Evolutionary conservation across 352 stramenopile species (phyloP), one percentile per base, ranked within the genome.

Genomic region (Phytopythium mirpurense): DNA sequence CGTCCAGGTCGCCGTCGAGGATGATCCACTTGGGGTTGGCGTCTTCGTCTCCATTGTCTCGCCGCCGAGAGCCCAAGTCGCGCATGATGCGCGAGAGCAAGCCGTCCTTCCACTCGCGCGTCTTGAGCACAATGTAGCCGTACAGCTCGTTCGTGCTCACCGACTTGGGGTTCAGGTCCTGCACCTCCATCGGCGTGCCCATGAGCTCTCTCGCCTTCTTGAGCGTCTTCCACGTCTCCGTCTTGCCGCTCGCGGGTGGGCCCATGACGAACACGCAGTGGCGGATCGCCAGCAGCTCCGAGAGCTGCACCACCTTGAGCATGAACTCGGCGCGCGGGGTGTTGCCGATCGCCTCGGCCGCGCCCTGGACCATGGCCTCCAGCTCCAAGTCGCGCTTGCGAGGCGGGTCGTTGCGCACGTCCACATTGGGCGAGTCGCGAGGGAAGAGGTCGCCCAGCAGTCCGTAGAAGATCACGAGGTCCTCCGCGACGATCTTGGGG

Each of bases 201-300:
- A 93, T 95, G 55, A 95, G 78, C 51, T 92, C 81, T 9, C 90
- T 79, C 14, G 93, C 90, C 46, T 95, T 84, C 16, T 68, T 82
- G 14, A 98, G 63, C 19, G 96, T 98, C 53, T 95, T 92, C 96
- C 96, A 98, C 15, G 82, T 98, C 63, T 98, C 88, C 7, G 92
- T 96, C 70, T 99, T 99, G 14, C 96, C 96, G 15, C 83, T 96
- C 1, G 83, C 88, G 23, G 94, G 84, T 3, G 93, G 93, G 0
- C 96, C 96, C 90, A 98, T 98, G 9, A 98, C 75, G 59, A 98
- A 98, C 1, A 98, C 94, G 52, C 90, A 98, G 60, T 98, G 96
- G 21, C 96, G 88, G 60, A 98, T 97, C 38, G 84, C 91, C 3
- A 98, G 63, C 32, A 98, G 55, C 44, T 98, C 96, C 10, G 97